Base-by-base conservation (phyloP, 176 grass and related monocot species). In the Avena eriantha region DNA sequence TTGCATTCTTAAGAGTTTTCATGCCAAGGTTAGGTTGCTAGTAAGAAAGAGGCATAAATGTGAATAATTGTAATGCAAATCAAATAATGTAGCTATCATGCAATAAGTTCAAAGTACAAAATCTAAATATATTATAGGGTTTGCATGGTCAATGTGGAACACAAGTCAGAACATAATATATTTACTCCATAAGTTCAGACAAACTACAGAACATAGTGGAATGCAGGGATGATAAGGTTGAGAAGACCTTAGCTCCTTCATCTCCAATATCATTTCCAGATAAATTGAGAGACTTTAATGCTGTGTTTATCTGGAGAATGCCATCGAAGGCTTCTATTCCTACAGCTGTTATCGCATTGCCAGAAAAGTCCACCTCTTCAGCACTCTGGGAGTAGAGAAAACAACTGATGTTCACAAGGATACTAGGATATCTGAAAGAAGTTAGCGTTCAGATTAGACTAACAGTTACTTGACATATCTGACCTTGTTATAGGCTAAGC, bases 211-310 rank as follows among this genome's bases (percentile, higher is more conserved):
- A 79, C 9, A 26, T 76, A 12, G 81, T 50, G 16, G 59, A 76
- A 90, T 15, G 26, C 35, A 90, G 15, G 49, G 79, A 80, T 23
- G 41, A 54, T 65, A 86, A 90, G 80, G 81, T 84, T 86, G 18
- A 82, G 87, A 87, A 91, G 79, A 99, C 97, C 94, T 96, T 99
- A 89, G 94, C 94, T 94, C 97, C 97, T 93, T 99, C 97, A 90
- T 99, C 97, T 79, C 97, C 92, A 86, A 99, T 91, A 36, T 84
- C 73, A 82, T 99, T 99, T 81, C 97, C 92, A 81, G 97, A 99
- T 67, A 99, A 95, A 82, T 96, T 96, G 26, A 99, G 89, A 81
- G 90, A 77, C 88, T 92, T 96, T 8, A 99, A 87, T 56, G 91
- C 71, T 85, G 90, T 93, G 78, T 99, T 99, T 88, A 90, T 94